Evolutionary conservation across 768 basidiomycete species (phyloP).

Genomic region (Mycena vitilis): DNA sequence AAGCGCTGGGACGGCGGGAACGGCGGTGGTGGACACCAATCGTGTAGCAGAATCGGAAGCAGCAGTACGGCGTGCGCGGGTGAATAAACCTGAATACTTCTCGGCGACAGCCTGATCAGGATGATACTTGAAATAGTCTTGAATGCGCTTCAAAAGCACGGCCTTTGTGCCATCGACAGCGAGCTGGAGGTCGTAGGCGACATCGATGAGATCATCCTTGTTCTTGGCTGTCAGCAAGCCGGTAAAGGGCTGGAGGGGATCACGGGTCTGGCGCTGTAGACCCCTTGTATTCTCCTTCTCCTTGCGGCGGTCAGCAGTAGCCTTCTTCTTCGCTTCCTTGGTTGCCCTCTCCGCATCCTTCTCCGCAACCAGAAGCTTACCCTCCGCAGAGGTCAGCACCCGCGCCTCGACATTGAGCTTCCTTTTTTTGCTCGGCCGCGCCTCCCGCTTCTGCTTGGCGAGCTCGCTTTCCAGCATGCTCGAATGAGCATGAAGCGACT

Average conservation of each 20-base stretch:
- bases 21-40: too few species aligned
- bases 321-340: slow-evolving; percentile 14
- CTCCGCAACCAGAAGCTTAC: slow-evolving; percentile 3
- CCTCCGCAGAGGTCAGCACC: slow-evolving; percentile 20
- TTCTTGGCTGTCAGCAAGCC: slow-evolving; percentile 13
- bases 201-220: slow-evolving; percentile 31
- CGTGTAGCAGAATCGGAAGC: too few species aligned
- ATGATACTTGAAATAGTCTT: background rate
- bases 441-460: background rate
- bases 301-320: background rate
- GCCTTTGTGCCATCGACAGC: slow-evolving; percentile 16
- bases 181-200: slow-evolving; percentile 1
- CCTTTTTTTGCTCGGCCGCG: background rate
- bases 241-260: background rate
- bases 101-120: background rate
- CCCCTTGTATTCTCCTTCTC: slow-evolving; percentile 14
- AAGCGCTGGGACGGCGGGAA: too few species aligned
- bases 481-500: too few species aligned
- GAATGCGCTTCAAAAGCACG: background rate
- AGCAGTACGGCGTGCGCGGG: background rate
- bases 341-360: slow-evolving; percentile 2
- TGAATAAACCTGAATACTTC: background rate
- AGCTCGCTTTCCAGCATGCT: slow-evolving; percentile 5
- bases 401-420: slow-evolving; percentile 16
- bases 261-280: background rate